phyloP scores from a whole-genome alignment of 2,329 filamentous ascomycete genomes.

The Ceratocystis papillata region DNA sequence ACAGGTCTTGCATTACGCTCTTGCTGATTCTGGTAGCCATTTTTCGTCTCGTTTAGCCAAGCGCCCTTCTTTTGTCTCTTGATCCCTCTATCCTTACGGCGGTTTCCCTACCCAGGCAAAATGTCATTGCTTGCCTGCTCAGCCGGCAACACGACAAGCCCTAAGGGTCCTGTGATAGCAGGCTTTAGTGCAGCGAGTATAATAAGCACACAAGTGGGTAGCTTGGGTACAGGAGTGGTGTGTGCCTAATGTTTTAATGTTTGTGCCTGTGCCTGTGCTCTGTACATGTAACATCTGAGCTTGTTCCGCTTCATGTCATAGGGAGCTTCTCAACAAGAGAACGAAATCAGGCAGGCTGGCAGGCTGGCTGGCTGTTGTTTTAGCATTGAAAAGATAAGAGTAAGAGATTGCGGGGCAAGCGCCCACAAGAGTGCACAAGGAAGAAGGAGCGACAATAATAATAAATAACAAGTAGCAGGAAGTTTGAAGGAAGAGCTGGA shows the following conservation, averaged over 20 bases:
- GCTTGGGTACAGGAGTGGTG: neutral
- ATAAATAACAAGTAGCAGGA: neutral
- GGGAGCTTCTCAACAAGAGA: neutral
- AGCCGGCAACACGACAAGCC: neutral
- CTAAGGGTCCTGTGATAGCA: neutral
- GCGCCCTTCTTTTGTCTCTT: neutral
- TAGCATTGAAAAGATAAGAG: neutral
- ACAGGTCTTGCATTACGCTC: neutral
- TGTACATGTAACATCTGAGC: constrained; percentile 14
- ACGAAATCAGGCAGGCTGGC: neutral
- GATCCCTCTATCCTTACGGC: neutral
- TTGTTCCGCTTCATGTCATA: constrained; percentile 3
- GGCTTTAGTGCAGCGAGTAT: neutral
- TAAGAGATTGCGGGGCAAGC: neutral
- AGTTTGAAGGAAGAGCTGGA: neutral
- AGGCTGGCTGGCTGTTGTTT: neutral
- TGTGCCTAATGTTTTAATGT: neutral
- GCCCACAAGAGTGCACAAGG: too few species aligned
- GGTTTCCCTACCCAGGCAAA: neutral
- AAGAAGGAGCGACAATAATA: neutral
- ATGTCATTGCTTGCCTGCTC: neutral
- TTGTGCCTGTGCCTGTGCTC: constrained; percentile 17
- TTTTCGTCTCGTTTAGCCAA: constrained; percentile 5
- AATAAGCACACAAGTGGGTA: neutral
- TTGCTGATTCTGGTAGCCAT: neutral